Conservation (phyloP, 768 basidiomycete species). For the Cystofilobasidium macerans region DNA sequence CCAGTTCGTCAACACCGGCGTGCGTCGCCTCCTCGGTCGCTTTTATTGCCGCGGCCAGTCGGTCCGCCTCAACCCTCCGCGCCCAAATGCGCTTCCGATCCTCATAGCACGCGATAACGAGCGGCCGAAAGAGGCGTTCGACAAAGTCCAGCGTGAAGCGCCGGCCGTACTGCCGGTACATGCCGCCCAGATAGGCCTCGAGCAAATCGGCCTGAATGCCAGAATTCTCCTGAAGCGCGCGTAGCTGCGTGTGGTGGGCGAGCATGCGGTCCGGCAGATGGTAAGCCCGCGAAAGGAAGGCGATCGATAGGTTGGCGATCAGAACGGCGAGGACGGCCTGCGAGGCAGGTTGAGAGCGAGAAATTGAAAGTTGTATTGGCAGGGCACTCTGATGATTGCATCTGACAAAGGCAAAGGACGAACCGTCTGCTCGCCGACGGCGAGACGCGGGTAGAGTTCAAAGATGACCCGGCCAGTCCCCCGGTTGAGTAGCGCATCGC, state of each 20-base stretch:
- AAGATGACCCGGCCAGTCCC: neutral
- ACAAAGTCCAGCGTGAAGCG: neutral
- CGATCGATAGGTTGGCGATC: neutral
- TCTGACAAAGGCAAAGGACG: neutral
- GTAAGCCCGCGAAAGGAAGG: neutral
- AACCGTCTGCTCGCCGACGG: slow-evolving; percentile 10
- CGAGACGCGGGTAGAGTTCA: neutral
- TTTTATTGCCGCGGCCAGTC: neutral
- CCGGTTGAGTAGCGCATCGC: slow-evolving; percentile 9
- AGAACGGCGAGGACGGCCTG: slow-evolving; percentile 1
- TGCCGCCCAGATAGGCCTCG: neutral
- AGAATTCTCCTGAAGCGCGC: neutral
- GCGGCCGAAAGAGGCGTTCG: neutral
- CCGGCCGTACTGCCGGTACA: neutral
- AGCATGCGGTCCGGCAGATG: neutral
- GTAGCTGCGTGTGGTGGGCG: neutral
- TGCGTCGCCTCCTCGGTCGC: neutral
- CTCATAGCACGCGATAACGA: neutral
- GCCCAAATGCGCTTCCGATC: neutral
- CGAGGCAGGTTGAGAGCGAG: neutral
- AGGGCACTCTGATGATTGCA: neutral
- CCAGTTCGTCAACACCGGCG: neutral
- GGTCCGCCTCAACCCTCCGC: neutral
- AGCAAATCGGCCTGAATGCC: slow-evolving; percentile 10
- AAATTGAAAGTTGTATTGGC: neutral